These are phyloP conservation scores for Brassica carinata DNA, from an alignment of 345 rosid genomes.

Conservation along the genomic window DNA sequence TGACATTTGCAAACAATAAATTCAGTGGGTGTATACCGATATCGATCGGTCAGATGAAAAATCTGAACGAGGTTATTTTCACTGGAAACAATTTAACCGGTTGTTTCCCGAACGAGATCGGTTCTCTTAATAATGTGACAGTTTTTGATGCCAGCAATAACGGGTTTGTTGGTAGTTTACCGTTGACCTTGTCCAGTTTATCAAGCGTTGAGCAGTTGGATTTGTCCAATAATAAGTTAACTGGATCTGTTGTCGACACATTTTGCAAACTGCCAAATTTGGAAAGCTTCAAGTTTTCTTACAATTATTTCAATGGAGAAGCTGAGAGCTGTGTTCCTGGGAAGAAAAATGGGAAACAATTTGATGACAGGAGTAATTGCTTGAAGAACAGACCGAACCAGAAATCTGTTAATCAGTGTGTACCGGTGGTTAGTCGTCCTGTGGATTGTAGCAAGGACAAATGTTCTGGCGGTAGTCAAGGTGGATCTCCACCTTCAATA, in stretches of 20 bases:
- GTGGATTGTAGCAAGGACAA: conserved; percentile 61
- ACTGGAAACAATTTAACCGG: conserved; percentile 55
- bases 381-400: conserved; percentile 52
- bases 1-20: conserved; percentile 61
- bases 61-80: conserved; percentile 58
- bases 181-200: conserved; percentile 42
- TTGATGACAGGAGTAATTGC: conserved; percentile 56
- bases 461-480: conserved; percentile 37
- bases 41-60: conserved; percentile 55
- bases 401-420: conserved; percentile 44
- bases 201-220: conserved; percentile 45
- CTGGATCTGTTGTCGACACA: conserved; percentile 50
- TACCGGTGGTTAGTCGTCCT: conserved; percentile 50
- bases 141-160: conserved; percentile 55
- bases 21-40: conserved; percentile 65
- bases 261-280: conserved; percentile 54
- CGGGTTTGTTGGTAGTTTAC: conserved; percentile 51
- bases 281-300: conserved; percentile 50
- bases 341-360: conserved; percentile 36
- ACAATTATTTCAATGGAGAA: conserved; percentile 61
- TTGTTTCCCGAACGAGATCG: conserved; percentile 65
- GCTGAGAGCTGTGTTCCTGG: conserved; percentile 46
- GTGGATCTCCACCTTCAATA: conserved; percentile 18
- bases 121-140: conserved; percentile 50
- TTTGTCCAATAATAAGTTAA: conserved; percentile 46